Evolutionary conservation across 148 eudicot genomes (phyloP).

Genomic region (Camellia japonica): DNA sequence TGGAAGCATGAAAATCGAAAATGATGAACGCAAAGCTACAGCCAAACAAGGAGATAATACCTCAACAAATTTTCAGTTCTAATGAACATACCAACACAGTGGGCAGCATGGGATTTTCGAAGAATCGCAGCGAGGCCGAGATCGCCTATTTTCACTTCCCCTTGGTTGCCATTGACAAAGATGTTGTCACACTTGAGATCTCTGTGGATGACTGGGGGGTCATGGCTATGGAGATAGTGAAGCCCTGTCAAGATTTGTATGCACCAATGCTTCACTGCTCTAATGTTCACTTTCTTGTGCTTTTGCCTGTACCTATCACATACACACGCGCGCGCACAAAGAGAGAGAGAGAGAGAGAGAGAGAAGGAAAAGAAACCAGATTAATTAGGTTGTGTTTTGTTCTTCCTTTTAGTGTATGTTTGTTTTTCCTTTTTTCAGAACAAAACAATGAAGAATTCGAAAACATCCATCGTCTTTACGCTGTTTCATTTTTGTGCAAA

Average conservation of each 20-base stretch:
- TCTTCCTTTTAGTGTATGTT: too few species aligned
- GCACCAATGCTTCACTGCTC: constrained; percentile 82
- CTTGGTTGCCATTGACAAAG: constrained; percentile 88
- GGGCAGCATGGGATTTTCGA: constrained; percentile 73
- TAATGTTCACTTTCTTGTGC: constrained; percentile 68
- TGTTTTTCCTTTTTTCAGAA: too few species aligned
- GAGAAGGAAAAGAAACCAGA: constrained; percentile 10
- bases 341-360: background rate
- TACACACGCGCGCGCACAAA: too few species aligned
- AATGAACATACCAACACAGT: constrained; percentile 64
- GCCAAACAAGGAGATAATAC: background rate
- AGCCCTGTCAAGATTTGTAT: constrained; percentile 80
- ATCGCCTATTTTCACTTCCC: constrained; percentile 83
- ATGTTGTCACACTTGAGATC: constrained; percentile 90
- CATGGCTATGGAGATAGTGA: constrained; percentile 74
- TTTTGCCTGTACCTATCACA: constrained; percentile 61
- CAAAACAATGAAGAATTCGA: too few species aligned
- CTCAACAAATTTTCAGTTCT: constrained; percentile 4
- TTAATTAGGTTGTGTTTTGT: background rate
- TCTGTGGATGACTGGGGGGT: constrained; percentile 83
- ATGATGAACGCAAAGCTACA: too few species aligned
- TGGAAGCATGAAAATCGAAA: too few species aligned
- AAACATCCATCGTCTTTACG: too few species aligned
- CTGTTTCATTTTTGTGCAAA: too few species aligned
- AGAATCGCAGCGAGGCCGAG: constrained; percentile 82